Evolutionary conservation across 345 rosid genomes (phyloP), one percentile per base, ranked within the genome.

Genomic region (Eucalyptus marginata): DNA sequence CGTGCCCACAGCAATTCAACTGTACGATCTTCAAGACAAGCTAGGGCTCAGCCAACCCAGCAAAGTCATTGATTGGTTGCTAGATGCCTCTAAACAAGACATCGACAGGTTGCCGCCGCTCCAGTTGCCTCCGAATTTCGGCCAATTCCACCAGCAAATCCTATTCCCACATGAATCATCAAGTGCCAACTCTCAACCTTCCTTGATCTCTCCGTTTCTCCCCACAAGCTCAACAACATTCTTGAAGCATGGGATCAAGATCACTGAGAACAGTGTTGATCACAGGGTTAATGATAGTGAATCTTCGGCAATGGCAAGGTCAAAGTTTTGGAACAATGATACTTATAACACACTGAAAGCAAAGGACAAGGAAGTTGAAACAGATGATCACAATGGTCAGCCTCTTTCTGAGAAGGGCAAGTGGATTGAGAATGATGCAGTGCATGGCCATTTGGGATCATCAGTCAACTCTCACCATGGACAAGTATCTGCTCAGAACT

Each of bases 41-140:
- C 95, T 97, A 43, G 99, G 98, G 10, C 92, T 97, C 27, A 92
- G 92, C 89, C 99, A 97, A 90, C 99, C 99, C 15, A 97, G 99
- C 91, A 96, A 97, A 91, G 99, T 96, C 68, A 91, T 97, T 2
- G 99, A 97, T 89, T 97, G 99, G 99, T 90, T 97, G 87, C 95
- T 97, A 59, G 99, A 97, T 90, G 95, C 91, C 49, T 91, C 96
- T 29, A 95, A 94, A 89, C 64, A 91, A 87, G 99, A 97, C 84
- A 96, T 97, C 6, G 99, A 96, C 86, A 94, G 95, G 89, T 97
- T 97, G 14, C 99, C 99, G 22, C 97, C 99, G 2, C 92, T 97
- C 83, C 96, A 95, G n/a, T 89, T 96, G 88, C 98, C 96, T 20
- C 98, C 88, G 27, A 96, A 96, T 4, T 96, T 96, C 85, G 95